Evolutionary conservation across 2,329 filamentous ascomycete species (phyloP).

Genomic region (Pseudogymnoascus sp.): DNA sequence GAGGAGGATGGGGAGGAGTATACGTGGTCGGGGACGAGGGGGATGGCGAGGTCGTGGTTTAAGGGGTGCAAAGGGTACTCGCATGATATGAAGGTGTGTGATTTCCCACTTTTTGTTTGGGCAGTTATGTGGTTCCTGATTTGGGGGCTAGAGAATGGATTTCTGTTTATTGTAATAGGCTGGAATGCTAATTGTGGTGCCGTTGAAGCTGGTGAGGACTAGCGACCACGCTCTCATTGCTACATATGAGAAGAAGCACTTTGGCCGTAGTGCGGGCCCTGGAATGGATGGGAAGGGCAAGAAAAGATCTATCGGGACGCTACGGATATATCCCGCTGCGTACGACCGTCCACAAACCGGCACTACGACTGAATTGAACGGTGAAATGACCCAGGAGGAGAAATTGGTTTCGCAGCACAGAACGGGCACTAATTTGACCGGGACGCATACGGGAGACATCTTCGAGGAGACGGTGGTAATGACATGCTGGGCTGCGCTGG

Average conservation of each 20-base stretch:
- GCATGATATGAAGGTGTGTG: neutral
- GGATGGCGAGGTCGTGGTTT: constrained; percentile 21
- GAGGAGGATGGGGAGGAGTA: neutral
- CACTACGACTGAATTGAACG: neutral
- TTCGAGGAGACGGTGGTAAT: neutral
- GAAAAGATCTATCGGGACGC: neutral
- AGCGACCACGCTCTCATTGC: neutral
- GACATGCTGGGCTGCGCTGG: neutral
- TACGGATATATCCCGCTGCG: neutral
- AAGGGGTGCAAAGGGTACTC: constrained; percentile 15
- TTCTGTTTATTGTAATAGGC: neutral
- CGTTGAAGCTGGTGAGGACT: neutral
- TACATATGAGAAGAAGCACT: neutral
- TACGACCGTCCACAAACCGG: neutral
- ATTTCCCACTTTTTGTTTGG: neutral
- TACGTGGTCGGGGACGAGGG: constrained; percentile 18
- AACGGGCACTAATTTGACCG: neutral
- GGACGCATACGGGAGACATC: neutral
- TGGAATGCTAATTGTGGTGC: neutral
- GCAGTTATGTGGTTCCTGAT: neutral
- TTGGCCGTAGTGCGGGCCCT: neutral
- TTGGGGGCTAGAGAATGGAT: neutral
- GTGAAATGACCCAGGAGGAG: neutral
- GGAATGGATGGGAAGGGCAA: neutral
- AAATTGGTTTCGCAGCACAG: neutral